Evolutionary conservation across 2,329 filamentous ascomycete genomes (phyloP).

Genomic region (Fusarium sp.): DNA sequence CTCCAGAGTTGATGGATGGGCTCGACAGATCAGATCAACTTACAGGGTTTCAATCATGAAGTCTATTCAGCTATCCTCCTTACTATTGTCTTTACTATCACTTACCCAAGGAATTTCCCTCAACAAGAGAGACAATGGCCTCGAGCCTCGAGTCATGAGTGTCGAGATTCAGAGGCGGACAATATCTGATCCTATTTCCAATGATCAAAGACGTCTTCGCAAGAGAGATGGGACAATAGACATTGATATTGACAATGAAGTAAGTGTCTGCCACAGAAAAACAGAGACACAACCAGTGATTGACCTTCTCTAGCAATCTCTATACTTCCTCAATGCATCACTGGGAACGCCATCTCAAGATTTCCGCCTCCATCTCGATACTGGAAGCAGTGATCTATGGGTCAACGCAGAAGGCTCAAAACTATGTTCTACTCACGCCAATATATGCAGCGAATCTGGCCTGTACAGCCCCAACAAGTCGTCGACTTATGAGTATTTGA

Average conservation of each 20-base stretch:
- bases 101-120: conserved; percentile 42
- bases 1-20: neutral
- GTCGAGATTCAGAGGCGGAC: conserved; percentile 53
- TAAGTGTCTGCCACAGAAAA: conserved; percentile 43
- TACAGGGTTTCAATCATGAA: conserved; percentile 48
- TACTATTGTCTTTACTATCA: conserved; percentile 39
- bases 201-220: conserved; percentile 55
- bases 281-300: neutral
- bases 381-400: conserved; percentile 76
- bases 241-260: conserved; percentile 65
- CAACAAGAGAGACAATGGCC: conserved; percentile 43
- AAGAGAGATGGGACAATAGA: conserved; percentile 55
- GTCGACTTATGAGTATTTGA: conserved; percentile 78
- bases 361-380: conserved; percentile 70
- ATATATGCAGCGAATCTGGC: conserved; percentile 69
- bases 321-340: conserved; percentile 71
- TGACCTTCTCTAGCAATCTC: conserved; percentile 57
- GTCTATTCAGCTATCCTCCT: conserved; percentile 40
- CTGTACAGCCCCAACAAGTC: conserved; percentile 77
- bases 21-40: neutral
- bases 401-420: conserved; percentile 71
- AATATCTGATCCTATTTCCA: conserved; percentile 53
- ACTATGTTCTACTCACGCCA: conserved; percentile 61
- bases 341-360: conserved; percentile 69
- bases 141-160: conserved; percentile 55